phyloP scores from a whole-genome alignment of 768 basidiomycete species.

The Hypholoma fasciculare region DNA sequence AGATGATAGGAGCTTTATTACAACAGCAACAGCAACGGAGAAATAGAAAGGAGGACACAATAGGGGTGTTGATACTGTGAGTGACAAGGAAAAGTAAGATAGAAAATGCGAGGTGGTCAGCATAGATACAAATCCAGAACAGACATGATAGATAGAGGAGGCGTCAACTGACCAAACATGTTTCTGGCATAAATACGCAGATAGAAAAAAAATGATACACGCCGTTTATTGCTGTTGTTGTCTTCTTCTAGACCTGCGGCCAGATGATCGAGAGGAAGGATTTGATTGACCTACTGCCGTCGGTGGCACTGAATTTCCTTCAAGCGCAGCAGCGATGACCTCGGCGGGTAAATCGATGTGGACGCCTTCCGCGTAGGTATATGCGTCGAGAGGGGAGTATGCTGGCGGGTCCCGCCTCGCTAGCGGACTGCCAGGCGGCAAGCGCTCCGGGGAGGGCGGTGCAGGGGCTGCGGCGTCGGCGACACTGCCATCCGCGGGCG shows the following conservation, averaged over 20 bases:
- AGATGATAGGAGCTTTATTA: slow-evolving; percentile 10
- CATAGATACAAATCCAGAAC: slow-evolving; percentile 5
- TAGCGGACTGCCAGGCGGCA: slow-evolving; percentile 29
- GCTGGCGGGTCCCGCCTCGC: slow-evolving; percentile 75
- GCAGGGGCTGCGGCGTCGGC: background rate
- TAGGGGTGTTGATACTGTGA: slow-evolving; percentile 5
- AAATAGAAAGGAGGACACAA: background rate
- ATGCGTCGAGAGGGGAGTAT: slow-evolving; percentile 89
- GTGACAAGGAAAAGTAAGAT: background rate
- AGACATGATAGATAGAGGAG: background rate
- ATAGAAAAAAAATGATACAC: slow-evolving; percentile 7
- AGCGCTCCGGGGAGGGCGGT: slow-evolving; percentile 22
- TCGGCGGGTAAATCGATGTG: slow-evolving; percentile 92
- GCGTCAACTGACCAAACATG: slow-evolving; percentile 26
- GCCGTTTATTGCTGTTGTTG: slow-evolving; percentile 28
- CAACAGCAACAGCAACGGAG: slow-evolving; percentile 6
- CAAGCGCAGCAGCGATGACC: slow-evolving; percentile 86
- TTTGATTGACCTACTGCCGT: slow-evolving; percentile 54
- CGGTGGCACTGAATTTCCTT: slow-evolving; percentile 65
- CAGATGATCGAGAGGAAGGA: slow-evolving; percentile 37
- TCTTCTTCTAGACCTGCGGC: slow-evolving; percentile 60
- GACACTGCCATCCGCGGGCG: slow-evolving; percentile 9
- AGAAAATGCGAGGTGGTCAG: slow-evolving; percentile 3
- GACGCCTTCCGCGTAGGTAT: slow-evolving; percentile 83
- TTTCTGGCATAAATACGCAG: slow-evolving; percentile 22